Evolutionary conservation across 2,329 filamentous ascomycete genomes (phyloP), one percentile per base, ranked within the genome.

Genomic region (Botrytis porri): DNA sequence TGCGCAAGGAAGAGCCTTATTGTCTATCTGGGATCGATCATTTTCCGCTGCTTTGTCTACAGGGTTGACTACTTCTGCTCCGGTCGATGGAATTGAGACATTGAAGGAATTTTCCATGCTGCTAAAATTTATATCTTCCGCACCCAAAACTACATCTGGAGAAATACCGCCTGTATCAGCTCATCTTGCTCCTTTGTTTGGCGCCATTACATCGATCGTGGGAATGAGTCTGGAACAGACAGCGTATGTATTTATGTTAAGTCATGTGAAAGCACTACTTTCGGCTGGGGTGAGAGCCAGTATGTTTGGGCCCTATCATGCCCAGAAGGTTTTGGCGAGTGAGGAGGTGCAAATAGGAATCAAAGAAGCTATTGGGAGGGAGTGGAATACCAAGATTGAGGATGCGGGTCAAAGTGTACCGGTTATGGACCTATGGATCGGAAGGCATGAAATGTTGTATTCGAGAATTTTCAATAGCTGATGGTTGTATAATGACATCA

Each of bases 381-480:
- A 91, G 78, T 90, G 88, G 88, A 77, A 84, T 22, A 88, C 84
- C 73, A 81, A 78, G 1, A 84, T 91, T 0, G 89, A 92, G 73
- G 87, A 90, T 75, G 92, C 93, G 5, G 92, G 91, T 8, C 92
- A 95, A 84, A 89, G 85, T 72, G 90, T 94, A 75, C 93, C 93
- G 1, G 87, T 90, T 2, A 90, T 95, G 87, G 93, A 96, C 83
- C 81, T 96, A 45, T 96, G 93, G 93, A 86, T 94, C 79, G 93
- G 93, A 5, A 86, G 93, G 80, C 93, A 96, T 81, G 93, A 96
- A 85, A 84, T 93, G 80, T 81, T 96, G 76, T 96, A 96, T 81
- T 95, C 92, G 73, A 88, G 93, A 77, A 95, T 96, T 71, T 96
- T 96, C 80, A 96, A 96, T 82, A 95, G 92, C 78, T 95, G 79